A percentile compares a stretch with the other conserved stretches of the same genome.
phyloP scores from a whole-genome alignment of 2,329 filamentous ascomycete genomes.

The Colletotrichum spaethianum region DNA sequence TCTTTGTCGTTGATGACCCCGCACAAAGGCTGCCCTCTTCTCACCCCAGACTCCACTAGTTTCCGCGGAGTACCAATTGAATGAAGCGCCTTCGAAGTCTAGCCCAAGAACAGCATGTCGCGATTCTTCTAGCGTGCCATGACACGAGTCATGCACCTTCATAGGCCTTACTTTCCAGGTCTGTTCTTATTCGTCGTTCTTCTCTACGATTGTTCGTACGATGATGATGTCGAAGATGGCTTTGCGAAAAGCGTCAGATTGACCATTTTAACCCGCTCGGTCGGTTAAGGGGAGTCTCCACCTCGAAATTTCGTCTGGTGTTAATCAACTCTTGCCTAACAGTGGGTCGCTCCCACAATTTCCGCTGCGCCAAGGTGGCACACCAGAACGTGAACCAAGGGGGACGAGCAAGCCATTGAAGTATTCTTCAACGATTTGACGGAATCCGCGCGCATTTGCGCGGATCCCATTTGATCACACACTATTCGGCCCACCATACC shows the following conservation, averaged over 20 bases:
- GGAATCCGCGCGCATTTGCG: not conserved
- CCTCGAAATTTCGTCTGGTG: not conserved
- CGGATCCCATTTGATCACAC: not conserved
- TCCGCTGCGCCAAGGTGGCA: conserved; percentile 16
- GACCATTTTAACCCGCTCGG: not conserved
- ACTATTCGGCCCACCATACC: not conserved
- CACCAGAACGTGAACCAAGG: not conserved
- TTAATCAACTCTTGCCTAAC: not conserved
- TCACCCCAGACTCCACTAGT: conserved; percentile 20
- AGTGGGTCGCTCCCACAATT: not conserved
- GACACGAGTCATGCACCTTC: conserved; percentile 15
- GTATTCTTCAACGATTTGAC: not conserved
- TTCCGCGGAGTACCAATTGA: conserved; percentile 5
- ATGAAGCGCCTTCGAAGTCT: not conserved
- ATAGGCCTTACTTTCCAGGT: not conserved
- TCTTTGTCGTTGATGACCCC: conserved; percentile 25
- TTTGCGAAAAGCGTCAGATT: not conserved
- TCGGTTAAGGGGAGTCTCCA: not conserved
- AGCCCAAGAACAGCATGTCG: not conserved
- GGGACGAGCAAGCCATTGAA: not conserved
- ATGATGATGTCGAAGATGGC: not conserved
- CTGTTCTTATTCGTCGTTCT: no score
- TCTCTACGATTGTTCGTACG: not conserved
- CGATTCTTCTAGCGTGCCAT: not conserved
- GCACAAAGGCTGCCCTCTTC: conserved; percentile 14